Conservation (phyloP, 2,329 filamentous ascomycete genomes). For the Sporothrix globosa region DNA sequence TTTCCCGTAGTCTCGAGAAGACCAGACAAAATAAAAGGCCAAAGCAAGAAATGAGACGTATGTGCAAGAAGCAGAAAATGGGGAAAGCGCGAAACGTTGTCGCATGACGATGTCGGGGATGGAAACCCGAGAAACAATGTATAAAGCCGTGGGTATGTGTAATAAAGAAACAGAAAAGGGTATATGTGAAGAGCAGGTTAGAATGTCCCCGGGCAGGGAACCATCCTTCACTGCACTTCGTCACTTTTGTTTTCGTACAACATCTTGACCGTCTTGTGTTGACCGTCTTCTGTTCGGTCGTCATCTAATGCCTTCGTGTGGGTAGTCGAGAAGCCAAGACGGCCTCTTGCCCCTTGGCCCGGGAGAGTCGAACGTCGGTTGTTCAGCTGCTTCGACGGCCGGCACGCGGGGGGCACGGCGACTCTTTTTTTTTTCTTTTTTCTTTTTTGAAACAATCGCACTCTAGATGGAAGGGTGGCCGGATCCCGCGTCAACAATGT, state of each 20-base stretch:
- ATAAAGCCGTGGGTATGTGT: not conserved
- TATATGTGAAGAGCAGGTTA: not conserved
- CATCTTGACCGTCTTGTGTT: no score
- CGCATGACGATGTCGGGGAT: not conserved
- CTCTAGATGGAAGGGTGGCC: constrained; percentile 37
- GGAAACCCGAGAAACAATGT: not conserved
- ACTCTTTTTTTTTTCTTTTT: no score
- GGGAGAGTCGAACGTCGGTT: no score
- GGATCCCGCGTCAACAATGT: constrained; percentile 60
- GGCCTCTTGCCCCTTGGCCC: not conserved
- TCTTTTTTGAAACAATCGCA: not conserved
- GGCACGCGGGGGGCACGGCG: no score
- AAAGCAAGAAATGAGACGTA: not conserved
- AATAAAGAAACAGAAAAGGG: constrained; percentile 16
- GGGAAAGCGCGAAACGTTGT: not conserved
- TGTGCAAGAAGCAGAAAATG: constrained; percentile 20
- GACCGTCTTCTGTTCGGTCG: not conserved
- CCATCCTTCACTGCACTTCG: not conserved
- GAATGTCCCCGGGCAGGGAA: not conserved
- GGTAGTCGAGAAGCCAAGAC: not conserved
- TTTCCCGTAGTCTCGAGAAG: not conserved
- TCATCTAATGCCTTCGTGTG: not conserved
- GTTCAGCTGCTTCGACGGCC: no score
- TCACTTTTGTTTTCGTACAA: not conserved
- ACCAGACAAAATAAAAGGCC: not conserved